These are phyloP conservation scores for Pyrenula aspistea DNA, from an alignment of 495 filamentous ascomycete genomes.

Conservation along the genomic window DNA sequence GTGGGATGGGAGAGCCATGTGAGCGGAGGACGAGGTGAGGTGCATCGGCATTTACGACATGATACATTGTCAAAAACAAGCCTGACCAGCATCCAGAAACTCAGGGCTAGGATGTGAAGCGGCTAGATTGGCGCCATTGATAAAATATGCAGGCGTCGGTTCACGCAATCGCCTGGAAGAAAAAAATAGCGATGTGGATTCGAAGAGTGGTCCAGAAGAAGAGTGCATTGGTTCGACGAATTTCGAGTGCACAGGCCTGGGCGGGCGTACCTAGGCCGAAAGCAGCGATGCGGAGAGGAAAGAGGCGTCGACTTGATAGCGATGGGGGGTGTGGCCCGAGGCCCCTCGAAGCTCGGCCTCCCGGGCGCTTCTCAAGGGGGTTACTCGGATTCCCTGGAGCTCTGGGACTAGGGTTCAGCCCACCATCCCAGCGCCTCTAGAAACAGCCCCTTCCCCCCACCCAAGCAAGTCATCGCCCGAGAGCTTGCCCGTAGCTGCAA, in stretches of 20 bases:
- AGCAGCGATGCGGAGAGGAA: background rate
- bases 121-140: background rate
- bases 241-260: background rate
- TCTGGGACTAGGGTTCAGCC: background rate
- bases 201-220: background rate
- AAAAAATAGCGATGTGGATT: background rate
- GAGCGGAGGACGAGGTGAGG: background rate
- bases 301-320: background rate
- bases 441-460: background rate
- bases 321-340: background rate
- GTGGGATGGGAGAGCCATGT: background rate
- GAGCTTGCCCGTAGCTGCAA: background rate
- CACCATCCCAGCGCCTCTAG: background rate
- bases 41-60: background rate
- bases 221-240: background rate
- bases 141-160: background rate
- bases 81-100: background rate
- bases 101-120: background rate
- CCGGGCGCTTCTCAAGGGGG: background rate
- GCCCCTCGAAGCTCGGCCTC: background rate
- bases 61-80: background rate
- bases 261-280: background rate
- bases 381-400: background rate
- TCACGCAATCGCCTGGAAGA: background rate
- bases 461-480: background rate